Conservation (phyloP, 306 rosid genomes). For the Quercus wislizeni region DNA sequence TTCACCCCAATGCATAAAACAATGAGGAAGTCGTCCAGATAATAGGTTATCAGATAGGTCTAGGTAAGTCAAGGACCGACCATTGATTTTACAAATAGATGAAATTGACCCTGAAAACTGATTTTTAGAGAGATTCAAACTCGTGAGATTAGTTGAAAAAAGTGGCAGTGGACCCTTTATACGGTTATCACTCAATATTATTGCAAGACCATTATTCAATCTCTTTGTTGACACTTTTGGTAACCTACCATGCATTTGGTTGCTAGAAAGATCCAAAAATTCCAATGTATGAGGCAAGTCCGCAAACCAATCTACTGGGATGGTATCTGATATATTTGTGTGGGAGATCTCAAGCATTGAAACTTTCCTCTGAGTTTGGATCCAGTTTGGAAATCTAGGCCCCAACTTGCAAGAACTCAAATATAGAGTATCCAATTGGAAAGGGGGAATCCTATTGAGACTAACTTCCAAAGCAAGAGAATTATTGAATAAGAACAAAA, state of each 20-base stretch:
- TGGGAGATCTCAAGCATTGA: accelerated
- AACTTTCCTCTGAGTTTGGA: not conserved
- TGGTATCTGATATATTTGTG: accelerated
- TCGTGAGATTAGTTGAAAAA: not conserved
- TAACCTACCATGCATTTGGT: conserved; percentile 19
- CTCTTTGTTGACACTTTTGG: conserved; percentile 4
- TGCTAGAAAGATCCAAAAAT: conserved; percentile 22
- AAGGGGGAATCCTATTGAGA: not conserved
- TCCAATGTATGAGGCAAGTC: no score
- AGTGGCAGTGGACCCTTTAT: conserved; percentile 7
- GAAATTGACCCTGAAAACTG: not conserved
- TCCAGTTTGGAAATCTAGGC: conserved; percentile 1
- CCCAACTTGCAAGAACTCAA: not conserved
- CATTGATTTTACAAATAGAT: not conserved
- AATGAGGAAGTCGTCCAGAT: not conserved
- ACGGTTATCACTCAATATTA: conserved; percentile 21
- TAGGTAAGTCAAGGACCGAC: not conserved
- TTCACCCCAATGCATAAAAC: not conserved
- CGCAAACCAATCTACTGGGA: no score
- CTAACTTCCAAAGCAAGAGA: not conserved
- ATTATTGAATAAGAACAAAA: not conserved
- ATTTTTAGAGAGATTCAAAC: not conserved
- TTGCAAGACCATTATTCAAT: not conserved
- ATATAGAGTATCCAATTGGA: accelerated
- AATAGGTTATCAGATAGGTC: not conserved